Evolutionary conservation across 768 basidiomycete species (phyloP).

Genomic region (Pholiota conissans): DNA sequence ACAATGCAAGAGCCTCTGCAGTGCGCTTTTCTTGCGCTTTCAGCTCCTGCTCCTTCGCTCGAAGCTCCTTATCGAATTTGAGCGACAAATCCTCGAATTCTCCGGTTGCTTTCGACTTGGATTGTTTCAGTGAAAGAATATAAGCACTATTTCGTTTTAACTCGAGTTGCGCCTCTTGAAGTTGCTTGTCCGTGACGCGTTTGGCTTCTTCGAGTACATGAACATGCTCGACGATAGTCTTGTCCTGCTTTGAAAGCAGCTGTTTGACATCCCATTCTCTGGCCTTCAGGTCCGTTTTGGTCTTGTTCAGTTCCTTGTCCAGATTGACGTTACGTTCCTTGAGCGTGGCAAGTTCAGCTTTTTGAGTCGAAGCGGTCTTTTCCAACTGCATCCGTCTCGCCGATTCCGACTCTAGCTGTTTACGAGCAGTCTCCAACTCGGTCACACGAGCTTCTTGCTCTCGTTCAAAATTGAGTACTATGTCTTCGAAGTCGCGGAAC

Average conservation of each 20-base stretch:
- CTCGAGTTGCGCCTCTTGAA: slow-evolving; percentile 78
- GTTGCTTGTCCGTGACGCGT: slow-evolving; percentile 88
- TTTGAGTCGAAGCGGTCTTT: slow-evolving; percentile 57
- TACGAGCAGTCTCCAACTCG: slow-evolving; percentile 67
- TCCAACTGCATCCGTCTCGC: slow-evolving; percentile 77
- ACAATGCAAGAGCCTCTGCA: slow-evolving; percentile 51
- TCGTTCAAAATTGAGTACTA: slow-evolving; percentile 78
- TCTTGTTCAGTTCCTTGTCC: slow-evolving; percentile 80
- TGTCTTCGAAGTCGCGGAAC: slow-evolving; percentile 86
- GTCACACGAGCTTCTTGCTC: slow-evolving; percentile 75
- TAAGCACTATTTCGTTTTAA: slow-evolving; percentile 71
- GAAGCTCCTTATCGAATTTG: slow-evolving; percentile 70
- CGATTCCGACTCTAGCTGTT: slow-evolving; percentile 75
- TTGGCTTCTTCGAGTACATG: slow-evolving; percentile 97
- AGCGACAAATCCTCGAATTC: slow-evolving; percentile 84
- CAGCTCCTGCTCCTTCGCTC: slow-evolving; percentile 68
- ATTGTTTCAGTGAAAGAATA: slow-evolving; percentile 86
- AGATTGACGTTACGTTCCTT: slow-evolving; percentile 71
- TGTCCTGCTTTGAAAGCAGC: slow-evolving; percentile 85
- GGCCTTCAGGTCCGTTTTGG: slow-evolving; percentile 74
- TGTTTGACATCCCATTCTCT: slow-evolving; percentile 88
- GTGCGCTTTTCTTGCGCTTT: slow-evolving; percentile 63
- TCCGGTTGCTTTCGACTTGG: slow-evolving; percentile 66
- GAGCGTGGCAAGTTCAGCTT: slow-evolving; percentile 65
- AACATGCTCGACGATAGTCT: slow-evolving; percentile 98